A percentile compares a stretch with the other conserved stretches of the same genome.
phyloP scores from a whole-genome alignment of 228 moss, liverwort and hornwort genomes.

The Sphagnum magellanicum region DNA sequence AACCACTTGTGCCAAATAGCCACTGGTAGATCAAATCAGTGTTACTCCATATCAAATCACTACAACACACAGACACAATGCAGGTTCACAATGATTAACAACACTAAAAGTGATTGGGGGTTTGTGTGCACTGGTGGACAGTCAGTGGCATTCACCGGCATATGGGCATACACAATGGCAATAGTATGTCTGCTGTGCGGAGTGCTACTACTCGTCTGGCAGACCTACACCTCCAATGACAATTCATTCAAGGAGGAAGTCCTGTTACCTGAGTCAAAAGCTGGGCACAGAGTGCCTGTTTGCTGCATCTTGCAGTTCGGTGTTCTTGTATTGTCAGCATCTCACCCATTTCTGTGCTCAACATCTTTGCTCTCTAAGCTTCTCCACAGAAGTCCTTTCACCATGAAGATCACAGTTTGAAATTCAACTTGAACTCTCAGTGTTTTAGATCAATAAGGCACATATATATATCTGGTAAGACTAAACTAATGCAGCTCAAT shows the following conservation, averaged over 20 bases:
- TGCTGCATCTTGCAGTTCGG: slow-evolving; percentile 19
- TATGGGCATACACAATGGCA: slow-evolving; percentile 50
- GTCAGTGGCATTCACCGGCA: slow-evolving; percentile 61
- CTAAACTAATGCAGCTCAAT: slow-evolving; percentile 21
- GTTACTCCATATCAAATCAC: too few species aligned
- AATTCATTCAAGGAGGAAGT: not conserved
- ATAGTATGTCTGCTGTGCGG: slow-evolving; percentile 21
- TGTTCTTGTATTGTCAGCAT: slow-evolving; percentile 19
- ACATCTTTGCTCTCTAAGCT: not conserved
- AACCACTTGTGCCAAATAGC: too few species aligned
- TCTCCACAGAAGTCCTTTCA: not conserved
- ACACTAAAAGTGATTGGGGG: too few species aligned
- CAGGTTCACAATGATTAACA: too few species aligned
- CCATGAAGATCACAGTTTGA: not conserved
- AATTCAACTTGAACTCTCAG: too few species aligned
- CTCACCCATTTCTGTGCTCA: slow-evolving; percentile 1
- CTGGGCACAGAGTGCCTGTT: slow-evolving; percentile 8
- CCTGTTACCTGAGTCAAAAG: slow-evolving; percentile 5
- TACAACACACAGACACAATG: too few species aligned
- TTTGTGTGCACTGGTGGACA: slow-evolving; percentile 13
- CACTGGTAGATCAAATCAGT: too few species aligned
- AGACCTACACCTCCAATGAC: slow-evolving; percentile 4
- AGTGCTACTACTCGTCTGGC: slow-evolving; percentile 7
- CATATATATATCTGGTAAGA: not conserved
- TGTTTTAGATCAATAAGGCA: too few species aligned